Conservation (phyloP, 441 rosid genomes). For the Pelargonium myrrhifolium region DNA sequence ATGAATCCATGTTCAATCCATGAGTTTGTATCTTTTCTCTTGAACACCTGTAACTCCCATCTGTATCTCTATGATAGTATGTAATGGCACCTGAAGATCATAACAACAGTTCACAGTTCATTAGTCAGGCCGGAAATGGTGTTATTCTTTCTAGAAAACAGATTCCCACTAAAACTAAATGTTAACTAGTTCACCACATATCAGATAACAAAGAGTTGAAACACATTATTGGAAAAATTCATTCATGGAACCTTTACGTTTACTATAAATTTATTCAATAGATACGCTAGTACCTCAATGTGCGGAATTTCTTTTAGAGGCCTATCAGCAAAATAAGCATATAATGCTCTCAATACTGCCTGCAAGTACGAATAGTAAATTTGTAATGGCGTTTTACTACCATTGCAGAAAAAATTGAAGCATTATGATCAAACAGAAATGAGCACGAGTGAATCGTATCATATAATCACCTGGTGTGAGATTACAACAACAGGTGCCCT, state of each 20-base stretch:
- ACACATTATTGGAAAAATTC: neutral
- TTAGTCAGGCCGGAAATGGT: too few species aligned
- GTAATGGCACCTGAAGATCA: conserved; percentile 3
- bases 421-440: neutral
- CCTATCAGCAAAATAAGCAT: conserved; percentile 95
- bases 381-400: conserved; percentile 4
- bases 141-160: neutral
- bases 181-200: neutral
- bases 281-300: conserved; percentile 59
- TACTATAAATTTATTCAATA: conserved; percentile 6
- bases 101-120: neutral
- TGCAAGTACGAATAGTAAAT: conserved; percentile 23
- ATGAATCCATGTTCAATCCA: neutral
- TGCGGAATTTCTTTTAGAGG: conserved; percentile 96
- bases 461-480: conserved; percentile 80
- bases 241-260: neutral
- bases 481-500: conserved; percentile 96
- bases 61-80: conserved; percentile 2
- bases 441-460: conserved; percentile 9
- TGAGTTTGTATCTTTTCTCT: conserved; percentile 4
- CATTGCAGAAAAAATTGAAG: conserved; percentile 8
- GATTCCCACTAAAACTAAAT: neutral
- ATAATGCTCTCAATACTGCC: conserved; percentile 96
- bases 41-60: neutral
- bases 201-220: neutral